Conservation (phyloP, 106 monocot species). For the Acanthochlamys bracteata region DNA sequence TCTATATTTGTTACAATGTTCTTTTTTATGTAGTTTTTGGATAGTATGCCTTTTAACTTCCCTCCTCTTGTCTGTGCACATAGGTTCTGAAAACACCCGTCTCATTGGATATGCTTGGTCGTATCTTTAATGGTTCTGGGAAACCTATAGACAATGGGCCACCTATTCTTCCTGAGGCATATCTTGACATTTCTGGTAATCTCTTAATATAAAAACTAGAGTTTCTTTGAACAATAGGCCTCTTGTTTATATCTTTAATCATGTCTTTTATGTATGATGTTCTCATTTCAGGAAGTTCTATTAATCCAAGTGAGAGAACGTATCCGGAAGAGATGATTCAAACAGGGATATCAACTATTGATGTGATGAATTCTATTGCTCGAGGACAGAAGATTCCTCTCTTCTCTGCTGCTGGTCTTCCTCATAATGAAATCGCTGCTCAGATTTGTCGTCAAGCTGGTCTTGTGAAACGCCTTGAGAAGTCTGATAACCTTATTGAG, state of each 20-base stretch:
- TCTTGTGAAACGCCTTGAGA: slow-evolving; percentile 86
- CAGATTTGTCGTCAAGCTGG: slow-evolving; percentile 99
- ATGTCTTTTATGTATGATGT: background rate
- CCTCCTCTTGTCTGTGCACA: background rate
- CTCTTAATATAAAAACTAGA: background rate
- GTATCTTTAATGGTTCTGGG: slow-evolving; percentile 99
- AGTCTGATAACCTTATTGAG: slow-evolving; percentile 56
- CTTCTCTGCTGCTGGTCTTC: slow-evolving; percentile 95
- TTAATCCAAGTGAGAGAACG: slow-evolving; percentile 98
- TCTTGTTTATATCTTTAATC: background rate
- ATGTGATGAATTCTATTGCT: slow-evolving; percentile 99
- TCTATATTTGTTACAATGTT: too few species aligned
- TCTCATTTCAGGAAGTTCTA: slow-evolving; percentile 80
- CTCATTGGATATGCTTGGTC: slow-evolving; percentile 97
- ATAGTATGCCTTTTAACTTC: background rate
- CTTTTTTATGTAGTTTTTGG: background rate
- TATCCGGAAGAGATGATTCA: slow-evolving; percentile 99
- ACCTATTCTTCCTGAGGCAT: slow-evolving; percentile 92
- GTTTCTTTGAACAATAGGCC: background rate
- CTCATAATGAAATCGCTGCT: slow-evolving; percentile 98
- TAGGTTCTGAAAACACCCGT: slow-evolving; percentile 98
- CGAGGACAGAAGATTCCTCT: slow-evolving; percentile 99
- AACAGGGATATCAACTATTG: slow-evolving; percentile 98
- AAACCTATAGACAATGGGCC: slow-evolving; percentile 99
- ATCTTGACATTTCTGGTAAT: slow-evolving; percentile 91